Evolutionary conservation across 768 basidiomycete genomes (phyloP).

Genomic region (Brasilioporus rufonigricans): DNA sequence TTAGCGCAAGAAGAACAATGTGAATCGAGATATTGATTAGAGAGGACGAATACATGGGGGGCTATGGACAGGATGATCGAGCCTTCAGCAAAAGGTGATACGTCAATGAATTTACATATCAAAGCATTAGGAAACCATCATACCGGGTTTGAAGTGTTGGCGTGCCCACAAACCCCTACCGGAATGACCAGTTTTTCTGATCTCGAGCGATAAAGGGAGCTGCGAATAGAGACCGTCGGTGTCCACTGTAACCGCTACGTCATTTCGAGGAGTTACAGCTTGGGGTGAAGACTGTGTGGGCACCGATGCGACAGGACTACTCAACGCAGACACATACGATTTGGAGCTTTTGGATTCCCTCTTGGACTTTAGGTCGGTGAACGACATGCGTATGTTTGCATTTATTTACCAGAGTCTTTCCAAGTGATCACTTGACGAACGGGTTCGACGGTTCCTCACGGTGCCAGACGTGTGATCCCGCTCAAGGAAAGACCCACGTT

Average conservation of each 20-base stretch:
- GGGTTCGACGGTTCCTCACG: too few species aligned
- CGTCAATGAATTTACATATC: not conserved
- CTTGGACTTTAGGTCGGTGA: conserved; percentile 30
- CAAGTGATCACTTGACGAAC: not conserved
- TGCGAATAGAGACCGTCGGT: conserved; percentile 19
- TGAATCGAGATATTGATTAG: conserved; percentile 53
- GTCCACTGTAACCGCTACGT: not conserved
- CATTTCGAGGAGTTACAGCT: conserved; percentile 12
- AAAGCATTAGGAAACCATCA: not conserved
- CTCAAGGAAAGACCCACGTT: too few species aligned
- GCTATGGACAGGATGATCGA: conserved; percentile 51
- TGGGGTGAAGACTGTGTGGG: conserved; percentile 25
- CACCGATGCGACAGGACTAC: conserved; percentile 20
- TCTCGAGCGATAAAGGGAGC: conserved; percentile 42
- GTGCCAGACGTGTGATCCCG: not conserved
- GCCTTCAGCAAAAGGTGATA: conserved; percentile 41
- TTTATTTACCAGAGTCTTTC: conserved; percentile 4
- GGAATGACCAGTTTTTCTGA: conserved; percentile 32
- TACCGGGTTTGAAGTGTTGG: conserved; percentile 38
- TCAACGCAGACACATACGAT: conserved; percentile 37
- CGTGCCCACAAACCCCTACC: conserved; percentile 51
- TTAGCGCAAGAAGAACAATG: conserved; percentile 72
- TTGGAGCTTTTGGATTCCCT: conserved; percentile 29
- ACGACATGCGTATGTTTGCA: conserved; percentile 34
- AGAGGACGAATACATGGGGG: conserved; percentile 65